phyloP scores from a whole-genome alignment of 305 asterid species.

The Fraxinus angustifolia region DNA sequence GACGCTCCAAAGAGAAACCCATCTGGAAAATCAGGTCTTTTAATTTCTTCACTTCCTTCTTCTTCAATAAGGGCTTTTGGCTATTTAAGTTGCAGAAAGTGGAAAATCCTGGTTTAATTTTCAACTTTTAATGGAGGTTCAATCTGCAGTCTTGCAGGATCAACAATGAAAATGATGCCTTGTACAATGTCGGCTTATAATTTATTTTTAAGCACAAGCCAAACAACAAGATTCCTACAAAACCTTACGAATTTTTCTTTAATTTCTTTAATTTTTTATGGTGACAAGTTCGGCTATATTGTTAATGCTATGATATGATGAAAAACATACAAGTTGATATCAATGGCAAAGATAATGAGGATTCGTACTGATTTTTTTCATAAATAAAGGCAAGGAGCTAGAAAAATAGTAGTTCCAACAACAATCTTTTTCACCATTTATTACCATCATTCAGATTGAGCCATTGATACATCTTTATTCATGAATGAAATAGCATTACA shows the following conservation, averaged over 20 bases:
- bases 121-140: neutral
- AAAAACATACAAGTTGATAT: neutral
- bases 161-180: neutral
- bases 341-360: neutral
- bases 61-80: constrained; percentile 8
- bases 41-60: constrained; percentile 8
- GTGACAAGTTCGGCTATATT: neutral
- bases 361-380: neutral
- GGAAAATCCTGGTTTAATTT: neutral
- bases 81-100: neutral
- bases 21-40: constrained; percentile 29
- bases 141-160: neutral
- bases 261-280: neutral
- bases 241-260: neutral
- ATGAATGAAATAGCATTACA: neutral
- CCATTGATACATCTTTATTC: neutral
- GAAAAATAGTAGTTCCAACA: neutral
- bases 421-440: neutral
- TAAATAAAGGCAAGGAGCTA: neutral
- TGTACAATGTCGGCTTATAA: neutral
- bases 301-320: neutral
- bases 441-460: neutral
- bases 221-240: neutral
- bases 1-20: neutral
- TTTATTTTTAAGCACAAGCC: neutral